Percentiles rank a stretch among this genome's conserved stretches.
Evolutionary conservation across 2,329 filamentous ascomycete genomes (phyloP).

Genomic region (Dryadomyces sulphureus): DNA sequence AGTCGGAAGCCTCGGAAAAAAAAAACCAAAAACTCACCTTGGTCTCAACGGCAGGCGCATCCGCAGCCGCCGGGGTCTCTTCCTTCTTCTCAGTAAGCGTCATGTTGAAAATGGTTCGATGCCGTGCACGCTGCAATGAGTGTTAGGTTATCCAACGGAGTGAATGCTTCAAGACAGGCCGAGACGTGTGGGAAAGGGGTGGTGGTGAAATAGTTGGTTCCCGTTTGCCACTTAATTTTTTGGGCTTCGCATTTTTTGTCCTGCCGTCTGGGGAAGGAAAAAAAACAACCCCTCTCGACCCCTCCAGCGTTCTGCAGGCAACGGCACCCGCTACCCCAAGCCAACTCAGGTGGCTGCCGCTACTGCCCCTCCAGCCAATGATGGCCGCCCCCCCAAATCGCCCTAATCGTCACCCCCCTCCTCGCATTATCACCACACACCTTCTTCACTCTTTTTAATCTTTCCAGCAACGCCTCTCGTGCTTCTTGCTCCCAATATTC

Average conservation of each 20-base stretch:
- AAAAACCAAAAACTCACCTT: neutral
- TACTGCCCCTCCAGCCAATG: neutral
- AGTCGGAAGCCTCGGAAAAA: slow-evolving; percentile 7
- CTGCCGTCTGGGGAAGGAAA: slow-evolving; percentile 9
- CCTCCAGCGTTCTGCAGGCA: neutral
- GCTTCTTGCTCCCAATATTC: neutral
- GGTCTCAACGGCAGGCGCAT: slow-evolving; percentile 12
- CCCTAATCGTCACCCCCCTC: too few species aligned
- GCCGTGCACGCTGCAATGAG: neutral
- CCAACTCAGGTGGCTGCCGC: neutral
- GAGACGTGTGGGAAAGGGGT: neutral
- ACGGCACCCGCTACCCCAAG: neutral
- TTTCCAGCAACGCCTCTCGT: neutral
- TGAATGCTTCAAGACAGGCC: neutral
- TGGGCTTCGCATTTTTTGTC: slow-evolving; percentile 3
- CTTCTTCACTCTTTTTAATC: too few species aligned
- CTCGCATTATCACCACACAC: neutral
- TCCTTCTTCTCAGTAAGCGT: slow-evolving; percentile 19
- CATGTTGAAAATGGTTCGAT: slow-evolving; percentile 12
- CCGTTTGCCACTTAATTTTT: neutral
- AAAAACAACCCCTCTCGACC: slow-evolving; percentile 9
- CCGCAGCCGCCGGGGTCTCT: slow-evolving; percentile 14
- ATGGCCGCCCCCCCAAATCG: neutral
- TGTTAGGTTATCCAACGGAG: neutral
- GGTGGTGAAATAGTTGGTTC: neutral